Conservation (phyloP, 2,329 filamentous ascomycete species). For the Bimuria novae-zelandiae region DNA sequence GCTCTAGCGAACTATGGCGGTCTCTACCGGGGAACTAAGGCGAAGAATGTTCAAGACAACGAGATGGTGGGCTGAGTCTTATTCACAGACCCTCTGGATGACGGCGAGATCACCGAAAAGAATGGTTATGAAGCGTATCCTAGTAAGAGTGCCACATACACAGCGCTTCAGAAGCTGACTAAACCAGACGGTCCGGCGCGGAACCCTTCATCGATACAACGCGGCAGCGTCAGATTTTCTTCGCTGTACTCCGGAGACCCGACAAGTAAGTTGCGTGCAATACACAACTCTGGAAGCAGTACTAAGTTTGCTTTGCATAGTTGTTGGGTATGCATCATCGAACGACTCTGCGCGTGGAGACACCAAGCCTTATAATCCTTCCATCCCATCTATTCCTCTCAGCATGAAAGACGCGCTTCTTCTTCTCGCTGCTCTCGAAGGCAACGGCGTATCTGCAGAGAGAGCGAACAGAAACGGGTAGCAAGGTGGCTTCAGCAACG, state of each 20-base stretch:
- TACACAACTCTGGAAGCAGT: not conserved
- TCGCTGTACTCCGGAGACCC: constrained; percentile 51
- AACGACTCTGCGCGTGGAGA: constrained; percentile 31
- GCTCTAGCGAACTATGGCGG: constrained; percentile 47
- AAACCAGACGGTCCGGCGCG: constrained; percentile 45
- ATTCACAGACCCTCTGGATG: constrained; percentile 47
- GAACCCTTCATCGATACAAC: constrained; percentile 48
- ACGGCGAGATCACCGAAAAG: constrained; percentile 46
- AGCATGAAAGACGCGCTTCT: constrained; percentile 36
- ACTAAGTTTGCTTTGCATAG: constrained; percentile 5
- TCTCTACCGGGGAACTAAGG: constrained; percentile 49
- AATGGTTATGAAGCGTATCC: constrained; percentile 48
- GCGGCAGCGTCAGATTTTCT: constrained; percentile 61
- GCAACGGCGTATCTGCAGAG: constrained; percentile 36
- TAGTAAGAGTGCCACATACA: constrained; percentile 8
- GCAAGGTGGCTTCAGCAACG: constrained; percentile 37
- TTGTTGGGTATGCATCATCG: constrained; percentile 39
- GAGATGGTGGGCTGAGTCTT: constrained; percentile 47
- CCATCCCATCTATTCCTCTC: constrained; percentile 42
- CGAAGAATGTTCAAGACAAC: constrained; percentile 49
- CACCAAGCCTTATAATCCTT: constrained; percentile 31
- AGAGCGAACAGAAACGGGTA: constrained; percentile 40
- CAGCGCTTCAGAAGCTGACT: constrained; percentile 5
- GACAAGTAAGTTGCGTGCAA: constrained; percentile 1
- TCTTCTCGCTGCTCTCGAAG: constrained; percentile 39